A percentile compares a stretch with the other conserved stretches of the same genome.
phyloP scores from a whole-genome alignment of 495 filamentous ascomycete genomes.

The Friedmanniomyces simplex region DNA sequence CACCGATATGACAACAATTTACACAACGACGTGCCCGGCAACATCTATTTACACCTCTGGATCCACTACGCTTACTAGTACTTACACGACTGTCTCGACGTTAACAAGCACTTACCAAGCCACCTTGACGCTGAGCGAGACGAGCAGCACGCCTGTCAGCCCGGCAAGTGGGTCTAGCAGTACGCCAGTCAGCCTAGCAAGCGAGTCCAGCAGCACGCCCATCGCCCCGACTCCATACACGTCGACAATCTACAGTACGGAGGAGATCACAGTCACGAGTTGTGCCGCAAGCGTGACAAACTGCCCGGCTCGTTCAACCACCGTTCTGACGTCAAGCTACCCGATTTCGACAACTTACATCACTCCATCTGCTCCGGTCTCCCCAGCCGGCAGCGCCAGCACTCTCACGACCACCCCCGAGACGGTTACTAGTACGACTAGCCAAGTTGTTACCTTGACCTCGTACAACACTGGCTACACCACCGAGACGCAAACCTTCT shows the following conservation, averaged over 20 bases:
- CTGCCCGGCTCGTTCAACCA: constrained; percentile 9
- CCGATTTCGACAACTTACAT: neutral
- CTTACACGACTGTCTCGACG: constrained; percentile 39
- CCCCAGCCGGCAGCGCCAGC: neutral
- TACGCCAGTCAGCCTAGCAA: neutral
- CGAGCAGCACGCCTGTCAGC: constrained; percentile 1
- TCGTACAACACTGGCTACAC: neutral
- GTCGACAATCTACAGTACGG: constrained; percentile 10
- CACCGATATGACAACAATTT: constrained; percentile 10
- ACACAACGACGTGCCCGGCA: constrained; percentile 18
- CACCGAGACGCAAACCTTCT: neutral
- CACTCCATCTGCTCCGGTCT: neutral
- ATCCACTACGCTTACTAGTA: constrained; percentile 33
- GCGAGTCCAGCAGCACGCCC: neutral
- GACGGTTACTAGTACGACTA: neutral
- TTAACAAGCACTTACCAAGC: constrained; percentile 2
- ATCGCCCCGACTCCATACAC: neutral
- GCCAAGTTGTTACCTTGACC: neutral
- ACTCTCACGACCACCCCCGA: neutral
- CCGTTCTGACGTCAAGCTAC: neutral
- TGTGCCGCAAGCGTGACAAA: constrained; percentile 1
- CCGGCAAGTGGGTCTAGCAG: too few species aligned
- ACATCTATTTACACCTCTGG: constrained; percentile 22
- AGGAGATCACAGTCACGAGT: neutral
- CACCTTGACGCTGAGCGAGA: constrained; percentile 2